phyloP scores from a whole-genome alignment of 106 monocot species.

The Dendrobium nobile region DNA sequence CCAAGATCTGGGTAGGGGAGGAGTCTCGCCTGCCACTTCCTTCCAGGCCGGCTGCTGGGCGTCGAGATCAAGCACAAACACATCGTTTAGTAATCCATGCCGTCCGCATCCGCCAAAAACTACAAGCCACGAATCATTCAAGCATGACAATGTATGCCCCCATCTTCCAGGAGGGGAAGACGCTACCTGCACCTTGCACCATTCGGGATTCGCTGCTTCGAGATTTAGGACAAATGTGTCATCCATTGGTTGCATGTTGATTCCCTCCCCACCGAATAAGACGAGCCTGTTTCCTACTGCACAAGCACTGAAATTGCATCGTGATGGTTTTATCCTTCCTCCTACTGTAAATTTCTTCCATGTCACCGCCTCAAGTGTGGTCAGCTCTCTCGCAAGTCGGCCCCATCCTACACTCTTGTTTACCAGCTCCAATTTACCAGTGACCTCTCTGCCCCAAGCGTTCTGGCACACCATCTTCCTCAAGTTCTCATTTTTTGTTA shows the following conservation, averaged over 20 bases:
- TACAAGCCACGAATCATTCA: constrained; percentile 75
- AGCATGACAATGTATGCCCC: constrained; percentile 85
- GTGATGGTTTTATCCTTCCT: constrained; percentile 77
- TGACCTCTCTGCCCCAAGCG: constrained; percentile 82
- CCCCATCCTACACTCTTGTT: constrained; percentile 73
- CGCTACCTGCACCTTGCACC: constrained; percentile 58
- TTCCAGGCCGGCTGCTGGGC: constrained; percentile 83
- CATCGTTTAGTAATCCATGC: constrained; percentile 79
- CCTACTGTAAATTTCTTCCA: constrained; percentile 89
- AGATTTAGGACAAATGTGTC: constrained; percentile 93
- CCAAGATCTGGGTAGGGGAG: constrained; percentile 84
- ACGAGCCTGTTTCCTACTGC: constrained; percentile 86
- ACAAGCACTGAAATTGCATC: constrained; percentile 91
- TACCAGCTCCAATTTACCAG: constrained; percentile 54
- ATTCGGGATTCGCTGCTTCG: constrained; percentile 65
- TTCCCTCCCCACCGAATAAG: constrained; percentile 90
- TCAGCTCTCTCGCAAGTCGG: constrained; percentile 75
- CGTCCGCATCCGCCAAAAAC: constrained; percentile 84
- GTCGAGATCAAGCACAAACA: constrained; percentile 80
- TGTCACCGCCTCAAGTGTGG: constrained; percentile 79
- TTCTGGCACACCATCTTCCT: constrained; percentile 87
- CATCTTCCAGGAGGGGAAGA: constrained; percentile 87
- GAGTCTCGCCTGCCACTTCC: constrained; percentile 42
- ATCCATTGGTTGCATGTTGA: constrained; percentile 96
- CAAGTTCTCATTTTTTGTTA: constrained; percentile 82